Base-by-base conservation (phyloP, 371 early-diverging fungal species). In the Apophysomyces sp. region DNA sequence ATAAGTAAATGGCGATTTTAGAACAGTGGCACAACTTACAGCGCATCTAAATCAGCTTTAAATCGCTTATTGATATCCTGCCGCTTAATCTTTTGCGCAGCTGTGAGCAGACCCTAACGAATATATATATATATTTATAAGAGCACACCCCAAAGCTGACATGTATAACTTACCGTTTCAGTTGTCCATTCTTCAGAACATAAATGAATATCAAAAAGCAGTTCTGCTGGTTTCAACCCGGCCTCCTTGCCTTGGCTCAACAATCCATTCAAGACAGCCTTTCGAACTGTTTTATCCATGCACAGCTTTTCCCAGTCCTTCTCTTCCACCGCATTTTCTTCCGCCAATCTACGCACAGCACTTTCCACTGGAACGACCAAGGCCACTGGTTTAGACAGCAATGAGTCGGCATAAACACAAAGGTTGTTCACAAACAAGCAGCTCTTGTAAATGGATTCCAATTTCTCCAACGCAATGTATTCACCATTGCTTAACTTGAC, bases 381-480 rank as follows among this genome's bases (percentile, higher is more conserved):
- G 0, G 92, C 94, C 7, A 95, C 86, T 4, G 89, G 85, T 55
- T 79, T 84, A 62, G 77, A 59, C 55, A 83, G 77, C 52, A 84
- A 74, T 11, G 92, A 79, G 64, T 96, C 91, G 13, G 92, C 97
- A 73, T 91, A 89, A 24, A 98, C 86, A 75, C 93, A 94, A 39
- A 96, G 84, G 72, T 93, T 93, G 72, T 82, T 84, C 39, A 93
- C 89, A 69, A 80, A 90, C 12, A 84, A 61, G 52, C 88, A 87
- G 58, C 86, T 86, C 77, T 90, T 90, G 86, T 96, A 97, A 3
- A 92, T 83, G 4, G 94, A 88, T 78, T 99, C 99, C 36, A 99
- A 79, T 69, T 97, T 97, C 74, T 99, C 99, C 31, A 99, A 85
- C 0, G 97, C 97, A 75, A 92, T 93, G 80, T 99, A 99, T 80